phyloP scores from a whole-genome alignment of 805 yeast species.

The Saccharomycopsis sp. region DNA sequence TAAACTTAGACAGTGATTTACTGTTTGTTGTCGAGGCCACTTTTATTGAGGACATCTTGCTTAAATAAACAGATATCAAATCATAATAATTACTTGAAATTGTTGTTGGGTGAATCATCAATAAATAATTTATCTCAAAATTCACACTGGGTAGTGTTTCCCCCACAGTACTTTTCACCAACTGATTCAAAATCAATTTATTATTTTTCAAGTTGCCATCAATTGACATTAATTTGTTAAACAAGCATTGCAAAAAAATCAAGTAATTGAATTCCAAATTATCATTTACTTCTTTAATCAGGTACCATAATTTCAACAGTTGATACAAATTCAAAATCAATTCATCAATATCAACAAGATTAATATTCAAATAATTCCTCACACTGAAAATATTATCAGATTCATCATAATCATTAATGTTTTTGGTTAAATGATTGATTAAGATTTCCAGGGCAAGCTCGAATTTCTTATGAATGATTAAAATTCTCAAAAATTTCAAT shows the following conservation, averaged over 20 bases:
- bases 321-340: neutral
- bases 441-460: neutral
- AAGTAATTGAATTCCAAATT: neutral
- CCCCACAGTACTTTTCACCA: neutral
- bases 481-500: neutral
- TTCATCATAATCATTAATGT: neutral
- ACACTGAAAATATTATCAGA: neutral
- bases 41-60: too few relatives aligned
- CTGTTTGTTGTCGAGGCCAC: too few relatives aligned
- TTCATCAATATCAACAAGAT: neutral
- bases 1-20: too few relatives aligned
- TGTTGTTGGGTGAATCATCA: neutral
- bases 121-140: neutral
- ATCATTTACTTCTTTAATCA: neutral
- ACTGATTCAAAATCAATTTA: neutral
- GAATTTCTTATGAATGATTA: neutral
- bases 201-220: neutral
- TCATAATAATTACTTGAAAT: neutral
- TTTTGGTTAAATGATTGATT: neutral
- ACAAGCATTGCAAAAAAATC: neutral
- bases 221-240: neutral
- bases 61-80: neutral
- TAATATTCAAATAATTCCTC: neutral
- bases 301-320: neutral
- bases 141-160: neutral